These are phyloP conservation scores for Neurospora sp. DNA, from an alignment of 495 filamentous ascomycete genomes.

Conservation along the genomic window DNA sequence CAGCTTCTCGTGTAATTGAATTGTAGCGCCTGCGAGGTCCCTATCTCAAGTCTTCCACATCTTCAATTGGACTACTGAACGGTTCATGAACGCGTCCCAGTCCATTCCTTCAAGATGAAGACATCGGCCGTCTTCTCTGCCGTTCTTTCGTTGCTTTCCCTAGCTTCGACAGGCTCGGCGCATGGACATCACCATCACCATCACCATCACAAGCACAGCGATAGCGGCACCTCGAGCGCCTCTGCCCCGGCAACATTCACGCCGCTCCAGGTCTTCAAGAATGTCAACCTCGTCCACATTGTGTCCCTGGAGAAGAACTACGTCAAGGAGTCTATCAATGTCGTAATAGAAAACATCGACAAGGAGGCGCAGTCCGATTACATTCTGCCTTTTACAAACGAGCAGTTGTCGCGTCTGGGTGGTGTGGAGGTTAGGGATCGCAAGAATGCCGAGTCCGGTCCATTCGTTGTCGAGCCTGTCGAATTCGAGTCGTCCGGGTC, in stretches of 20 bases:
- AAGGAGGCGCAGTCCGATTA: slow-evolving; percentile 71
- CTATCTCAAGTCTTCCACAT: background rate
- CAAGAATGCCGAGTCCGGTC: slow-evolving; percentile 57
- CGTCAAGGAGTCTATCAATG: slow-evolving; percentile 80
- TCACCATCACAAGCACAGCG: background rate
- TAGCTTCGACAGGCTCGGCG: slow-evolving; percentile 27
- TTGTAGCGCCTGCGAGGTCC: background rate
- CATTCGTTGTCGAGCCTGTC: slow-evolving; percentile 57
- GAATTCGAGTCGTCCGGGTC: slow-evolving; percentile 57
- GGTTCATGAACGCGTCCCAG: slow-evolving; percentile 30
- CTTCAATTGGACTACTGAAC: slow-evolving; percentile 9
- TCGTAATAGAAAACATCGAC: slow-evolving; percentile 80
- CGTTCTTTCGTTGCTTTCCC: slow-evolving; percentile 36
- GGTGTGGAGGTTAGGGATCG: slow-evolving; percentile 86
- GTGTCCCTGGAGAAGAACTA: slow-evolving; percentile 90
- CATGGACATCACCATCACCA: slow-evolving; percentile 10
- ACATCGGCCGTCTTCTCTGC: slow-evolving; percentile 39
- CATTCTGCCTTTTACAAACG: slow-evolving; percentile 71
- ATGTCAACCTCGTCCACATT: slow-evolving; percentile 79
- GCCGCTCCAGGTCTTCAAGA: slow-evolving; percentile 83
- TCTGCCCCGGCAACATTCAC: slow-evolving; percentile 62
- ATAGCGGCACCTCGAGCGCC: slow-evolving; percentile 27
- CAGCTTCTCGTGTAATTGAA: background rate
- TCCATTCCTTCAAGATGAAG: slow-evolving; percentile 40
- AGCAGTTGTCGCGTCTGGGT: slow-evolving; percentile 64